A percentile compares a stretch with the other conserved stretches of the same genome.
Evolutionary conservation across 495 filamentous ascomycete species (phyloP).

Genomic region (Penicillium atrosanguineum): DNA sequence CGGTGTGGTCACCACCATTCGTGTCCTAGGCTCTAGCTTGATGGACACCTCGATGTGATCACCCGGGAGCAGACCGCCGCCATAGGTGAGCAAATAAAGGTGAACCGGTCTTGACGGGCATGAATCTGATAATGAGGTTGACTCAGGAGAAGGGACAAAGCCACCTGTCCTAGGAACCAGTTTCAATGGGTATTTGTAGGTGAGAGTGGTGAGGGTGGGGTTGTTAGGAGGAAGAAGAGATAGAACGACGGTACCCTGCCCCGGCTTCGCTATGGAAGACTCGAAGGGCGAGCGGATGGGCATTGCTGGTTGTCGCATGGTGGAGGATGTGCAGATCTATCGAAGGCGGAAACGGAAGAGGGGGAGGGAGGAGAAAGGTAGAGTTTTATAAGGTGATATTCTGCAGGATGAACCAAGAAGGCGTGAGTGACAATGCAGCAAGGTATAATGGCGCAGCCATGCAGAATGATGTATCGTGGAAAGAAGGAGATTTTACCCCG

Average conservation of each 20-base stretch:
- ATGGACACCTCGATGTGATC: conserved; percentile 75
- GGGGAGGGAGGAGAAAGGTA: background rate
- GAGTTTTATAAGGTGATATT: conserved; percentile 11
- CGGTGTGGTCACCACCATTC: conserved; percentile 75
- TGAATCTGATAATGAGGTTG: conserved; percentile 24
- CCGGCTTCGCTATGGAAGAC: conserved; percentile 65
- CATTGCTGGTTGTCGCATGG: conserved; percentile 34
- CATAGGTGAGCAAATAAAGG: conserved; percentile 91
- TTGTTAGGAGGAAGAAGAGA: conserved; percentile 67
- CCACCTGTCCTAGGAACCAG: conserved; percentile 68
- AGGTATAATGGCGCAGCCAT: conserved; percentile 12
- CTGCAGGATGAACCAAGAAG: conserved; percentile 16
- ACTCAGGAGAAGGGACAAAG: conserved; percentile 29
- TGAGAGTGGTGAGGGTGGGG: conserved; percentile 69
- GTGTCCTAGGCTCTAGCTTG: conserved; percentile 58
- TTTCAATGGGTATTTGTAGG: conserved; percentile 93
- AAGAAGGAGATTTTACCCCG: conserved; percentile 19
- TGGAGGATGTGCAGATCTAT: conserved; percentile 5
- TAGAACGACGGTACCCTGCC: conserved; percentile 73
- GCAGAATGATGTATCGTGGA: conserved; percentile 17
- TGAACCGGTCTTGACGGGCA: conserved; percentile 46
- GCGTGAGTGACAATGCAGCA: conserved; percentile 9
- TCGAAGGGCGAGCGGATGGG: conserved; percentile 61
- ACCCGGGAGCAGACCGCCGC: conserved; percentile 85
- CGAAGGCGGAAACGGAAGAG: background rate